phyloP scores from a whole-genome alignment of 2,329 filamentous ascomycete genomes.

The Plectosphaerella plurivora region DNA sequence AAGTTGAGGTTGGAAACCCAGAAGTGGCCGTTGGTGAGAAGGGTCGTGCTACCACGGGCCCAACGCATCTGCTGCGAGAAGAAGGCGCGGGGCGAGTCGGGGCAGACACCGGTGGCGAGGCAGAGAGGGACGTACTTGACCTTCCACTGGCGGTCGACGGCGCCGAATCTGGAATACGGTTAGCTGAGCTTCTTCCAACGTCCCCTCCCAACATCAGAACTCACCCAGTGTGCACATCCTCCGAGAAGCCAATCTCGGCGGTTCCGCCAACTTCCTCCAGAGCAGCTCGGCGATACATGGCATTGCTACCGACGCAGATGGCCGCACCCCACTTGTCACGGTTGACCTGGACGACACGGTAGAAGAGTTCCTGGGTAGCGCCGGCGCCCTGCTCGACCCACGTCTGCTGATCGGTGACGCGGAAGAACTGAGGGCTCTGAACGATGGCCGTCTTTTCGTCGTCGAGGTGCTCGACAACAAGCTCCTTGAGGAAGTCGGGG shows the following conservation, averaged over 20 bases:
- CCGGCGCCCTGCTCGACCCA: constrained; percentile 39
- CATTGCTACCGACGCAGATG: constrained; percentile 37
- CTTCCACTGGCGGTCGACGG: constrained; percentile 36
- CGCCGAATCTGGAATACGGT: constrained; percentile 23
- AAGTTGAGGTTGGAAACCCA: constrained; percentile 30
- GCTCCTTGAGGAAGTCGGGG: constrained; percentile 31
- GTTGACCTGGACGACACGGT: constrained; percentile 36
- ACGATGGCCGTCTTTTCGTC: constrained; percentile 32
- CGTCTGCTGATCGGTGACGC: constrained; percentile 30
- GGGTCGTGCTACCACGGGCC: constrained; percentile 33
- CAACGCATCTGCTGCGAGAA: constrained; percentile 40
- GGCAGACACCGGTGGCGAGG: constrained; percentile 35
- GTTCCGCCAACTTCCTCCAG: constrained; percentile 34
- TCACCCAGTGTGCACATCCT: constrained; percentile 38
- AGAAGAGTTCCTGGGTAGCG: constrained; percentile 35
- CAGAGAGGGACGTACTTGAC: constrained; percentile 35
- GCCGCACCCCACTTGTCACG: constrained; percentile 33
- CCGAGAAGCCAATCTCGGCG: constrained; percentile 35
- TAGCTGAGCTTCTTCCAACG: neutral
- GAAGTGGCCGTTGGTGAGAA: constrained; percentile 34
- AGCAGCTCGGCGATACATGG: constrained; percentile 31
- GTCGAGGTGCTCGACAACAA: constrained; percentile 32
- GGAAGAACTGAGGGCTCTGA: constrained; percentile 36
- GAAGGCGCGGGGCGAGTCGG: constrained; percentile 34
- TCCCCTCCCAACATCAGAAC: constrained; percentile 4